Base-by-base conservation (phyloP, 257 asterid genomes). In the Schizonepeta tenuifolia region DNA sequence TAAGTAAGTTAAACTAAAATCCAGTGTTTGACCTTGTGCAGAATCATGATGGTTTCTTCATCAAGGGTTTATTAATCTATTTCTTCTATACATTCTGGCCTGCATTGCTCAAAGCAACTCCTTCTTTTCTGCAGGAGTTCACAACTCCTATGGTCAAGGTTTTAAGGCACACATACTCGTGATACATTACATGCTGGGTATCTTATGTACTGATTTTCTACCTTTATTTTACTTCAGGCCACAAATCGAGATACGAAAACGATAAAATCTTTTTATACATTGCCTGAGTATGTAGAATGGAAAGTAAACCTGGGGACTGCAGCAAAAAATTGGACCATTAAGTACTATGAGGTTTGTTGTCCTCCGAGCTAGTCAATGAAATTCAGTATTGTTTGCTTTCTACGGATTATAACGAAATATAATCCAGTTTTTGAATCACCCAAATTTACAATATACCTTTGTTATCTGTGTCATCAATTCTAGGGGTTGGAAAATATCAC, bases 401-500 rank as follows among this genome's bases (percentile, higher is more conserved):
- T 12, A 28, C 40, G 58, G 33, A 33, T 60, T 15, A 26, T 43
- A 13, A 51, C 43, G 31, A 21, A 26, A n/a, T n/a, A n/a, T n/a
- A n/a, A 70, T 24, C 41, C 40, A 70, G 65, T 56, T 28, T 28
- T 58, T 28, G 40, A 1, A 71, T 50, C 70, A 44, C 60, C 55
- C 50, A 36, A 73, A 54, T 46, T 53, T 47, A 50, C n/a, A 24
- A 51, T 58, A 8, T 15, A 61, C 18, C 44, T 26, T 33, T n/a
- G 26, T 49, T 47, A 33, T 64, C 62, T 61, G 17, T 73, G 28
- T 70, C 49, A 14, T 65, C 60, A 31, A 65, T 77, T 75, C 64
- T 76, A 95, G 99, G 99, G 99, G 90, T 79, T 95, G 92, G 99
- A 97, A 71, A 88, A 96, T 28, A 90, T 98, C 82, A 92, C 98